phyloP scores from a whole-genome alignment of 495 filamentous ascomycete species.

The Astrothelium subdiscretum region DNA sequence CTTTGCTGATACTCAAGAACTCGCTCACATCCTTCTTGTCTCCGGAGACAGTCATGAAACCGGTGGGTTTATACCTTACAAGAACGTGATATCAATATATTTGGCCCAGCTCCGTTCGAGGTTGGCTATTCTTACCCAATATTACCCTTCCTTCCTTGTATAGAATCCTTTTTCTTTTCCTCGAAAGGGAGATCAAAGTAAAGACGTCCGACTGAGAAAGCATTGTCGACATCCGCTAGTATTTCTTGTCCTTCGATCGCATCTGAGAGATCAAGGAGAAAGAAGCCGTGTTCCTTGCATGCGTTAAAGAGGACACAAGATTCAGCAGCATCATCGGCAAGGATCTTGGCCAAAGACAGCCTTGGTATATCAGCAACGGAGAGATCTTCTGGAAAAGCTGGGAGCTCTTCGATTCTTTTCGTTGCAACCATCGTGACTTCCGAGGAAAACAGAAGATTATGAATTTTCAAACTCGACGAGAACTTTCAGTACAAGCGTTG shows the following conservation, averaged over 20 bases:
- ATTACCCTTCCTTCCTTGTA: background rate
- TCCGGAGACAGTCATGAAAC: background rate
- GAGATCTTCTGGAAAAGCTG: background rate
- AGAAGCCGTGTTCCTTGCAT: slow-evolving; percentile 9
- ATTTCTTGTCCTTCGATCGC: background rate
- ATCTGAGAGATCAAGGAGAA: background rate
- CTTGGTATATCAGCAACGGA: background rate
- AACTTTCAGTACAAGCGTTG: too few species aligned
- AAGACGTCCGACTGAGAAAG: background rate
- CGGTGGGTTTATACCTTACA: background rate
- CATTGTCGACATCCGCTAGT: background rate
- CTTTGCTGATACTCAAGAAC: background rate
- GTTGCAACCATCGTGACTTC: background rate
- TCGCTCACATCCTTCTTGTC: background rate
- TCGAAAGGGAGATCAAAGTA: background rate
- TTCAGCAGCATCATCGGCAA: slow-evolving; percentile 7
- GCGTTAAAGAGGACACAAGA: slow-evolving; percentile 14
- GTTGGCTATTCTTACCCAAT: background rate
- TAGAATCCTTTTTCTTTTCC: background rate
- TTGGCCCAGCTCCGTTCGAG: background rate
- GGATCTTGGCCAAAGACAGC: slow-evolving; percentile 16
- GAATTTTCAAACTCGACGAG: too few species aligned
- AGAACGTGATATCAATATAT: background rate
- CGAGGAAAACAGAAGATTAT: too few species aligned
- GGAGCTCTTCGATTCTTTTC: background rate